Evolutionary conservation across 2,329 filamentous ascomycete species (phyloP).

Genomic region (Cordyceps farinosa): DNA sequence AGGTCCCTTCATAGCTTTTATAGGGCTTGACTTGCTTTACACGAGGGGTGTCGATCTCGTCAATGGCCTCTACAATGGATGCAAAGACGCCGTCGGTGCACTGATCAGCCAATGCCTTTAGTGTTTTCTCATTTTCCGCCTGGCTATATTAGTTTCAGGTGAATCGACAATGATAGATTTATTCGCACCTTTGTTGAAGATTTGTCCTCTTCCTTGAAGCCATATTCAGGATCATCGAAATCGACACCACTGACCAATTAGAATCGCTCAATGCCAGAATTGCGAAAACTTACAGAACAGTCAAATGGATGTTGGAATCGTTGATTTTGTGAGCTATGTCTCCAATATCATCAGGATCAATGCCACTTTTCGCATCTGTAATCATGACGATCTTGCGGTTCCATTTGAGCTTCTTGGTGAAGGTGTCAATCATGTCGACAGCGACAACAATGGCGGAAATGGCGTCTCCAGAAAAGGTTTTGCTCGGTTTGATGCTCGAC

Average conservation of each 20-base stretch:
- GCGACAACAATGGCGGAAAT: constrained; percentile 85
- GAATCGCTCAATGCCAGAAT: not conserved
- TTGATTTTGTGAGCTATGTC: constrained; percentile 73
- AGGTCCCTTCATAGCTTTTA: constrained; percentile 71
- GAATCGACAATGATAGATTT: not conserved
- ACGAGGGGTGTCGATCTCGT: constrained; percentile 72
- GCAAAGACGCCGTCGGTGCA: constrained; percentile 69
- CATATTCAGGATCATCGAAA: constrained; percentile 87
- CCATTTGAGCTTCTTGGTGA: constrained; percentile 80
- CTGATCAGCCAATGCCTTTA: constrained; percentile 62
- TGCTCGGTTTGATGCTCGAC: constrained; percentile 61
- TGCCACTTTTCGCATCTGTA: constrained; percentile 71
- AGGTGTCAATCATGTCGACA: constrained; percentile 76
- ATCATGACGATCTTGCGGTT: constrained; percentile 77
- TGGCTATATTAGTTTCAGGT: constrained; percentile 20
- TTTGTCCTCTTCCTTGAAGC: constrained; percentile 90
- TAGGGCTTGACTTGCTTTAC: constrained; percentile 74
- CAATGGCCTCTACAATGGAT: constrained; percentile 82
- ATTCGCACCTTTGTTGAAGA: constrained; percentile 57
- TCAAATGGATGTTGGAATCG: constrained; percentile 70
- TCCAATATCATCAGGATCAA: constrained; percentile 68
- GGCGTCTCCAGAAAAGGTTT: constrained; percentile 70
- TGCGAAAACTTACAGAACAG: constrained; percentile 63
- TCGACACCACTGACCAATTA: constrained; percentile 67
- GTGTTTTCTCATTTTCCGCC: constrained; percentile 64